Evolutionary conservation across 345 rosid species (phyloP).

Genomic region (Eucalyptus caleyi): DNA sequence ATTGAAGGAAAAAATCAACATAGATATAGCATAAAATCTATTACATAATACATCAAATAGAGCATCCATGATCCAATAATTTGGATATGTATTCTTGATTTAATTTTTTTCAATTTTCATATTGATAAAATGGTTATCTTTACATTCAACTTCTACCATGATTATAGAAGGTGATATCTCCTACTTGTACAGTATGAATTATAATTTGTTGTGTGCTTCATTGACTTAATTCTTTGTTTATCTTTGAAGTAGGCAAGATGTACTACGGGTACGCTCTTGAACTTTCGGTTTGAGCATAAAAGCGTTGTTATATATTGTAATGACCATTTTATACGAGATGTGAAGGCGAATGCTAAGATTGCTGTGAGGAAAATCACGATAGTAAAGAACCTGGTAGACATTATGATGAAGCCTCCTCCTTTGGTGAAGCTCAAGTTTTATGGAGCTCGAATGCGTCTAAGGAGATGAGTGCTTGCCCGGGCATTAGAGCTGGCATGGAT

Average conservation of each 20-base stretch:
- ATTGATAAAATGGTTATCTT: not conserved
- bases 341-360: not conserved
- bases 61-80: not conserved
- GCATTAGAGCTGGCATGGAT: not conserved
- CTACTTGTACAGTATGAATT: not conserved
- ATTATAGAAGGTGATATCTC: too few relatives aligned
- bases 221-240: not conserved
- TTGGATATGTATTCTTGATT: not conserved
- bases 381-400: not conserved
- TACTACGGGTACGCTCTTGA: not conserved
- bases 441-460: not conserved
- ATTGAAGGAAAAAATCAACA: not conserved
- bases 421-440: not conserved
- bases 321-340: not conserved
- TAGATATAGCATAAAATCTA: not conserved
- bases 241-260: not conserved
- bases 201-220: not conserved
- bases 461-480: not conserved
- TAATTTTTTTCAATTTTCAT: not conserved
- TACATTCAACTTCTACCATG: not conserved
- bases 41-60: not conserved
- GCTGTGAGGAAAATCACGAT: not conserved
- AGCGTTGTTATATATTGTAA: not conserved
- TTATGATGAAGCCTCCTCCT: not conserved
- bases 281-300: not conserved